phyloP scores from a whole-genome alignment of 768 basidiomycete genomes.

The Phaeotremella skinneri region DNA sequence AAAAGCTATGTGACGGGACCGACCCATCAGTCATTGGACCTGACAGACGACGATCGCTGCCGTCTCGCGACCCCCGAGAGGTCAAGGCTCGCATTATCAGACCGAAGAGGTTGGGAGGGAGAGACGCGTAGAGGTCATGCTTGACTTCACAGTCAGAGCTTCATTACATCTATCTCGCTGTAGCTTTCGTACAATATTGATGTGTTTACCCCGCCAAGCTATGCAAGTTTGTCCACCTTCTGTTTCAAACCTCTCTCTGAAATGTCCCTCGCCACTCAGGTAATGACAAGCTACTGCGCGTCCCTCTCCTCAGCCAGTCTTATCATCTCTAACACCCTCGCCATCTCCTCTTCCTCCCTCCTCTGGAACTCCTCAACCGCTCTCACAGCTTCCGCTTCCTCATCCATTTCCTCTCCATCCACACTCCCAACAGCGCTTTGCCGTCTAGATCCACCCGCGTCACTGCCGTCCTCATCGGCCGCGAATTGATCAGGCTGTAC shows the following conservation, averaged over 20 bases:
- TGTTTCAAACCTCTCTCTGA: neutral
- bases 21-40: neutral
- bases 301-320: constrained; percentile 26
- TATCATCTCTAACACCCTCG: constrained; percentile 36
- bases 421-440: neutral
- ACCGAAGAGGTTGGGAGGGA: too few relatives aligned
- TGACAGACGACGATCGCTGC: too few relatives aligned
- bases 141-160: too few relatives aligned
- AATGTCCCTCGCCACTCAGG: neutral
- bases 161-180: too few relatives aligned
- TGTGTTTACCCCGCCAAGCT: too few relatives aligned
- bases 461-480: too few relatives aligned
- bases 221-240: neutral
- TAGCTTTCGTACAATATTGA: too few relatives aligned
- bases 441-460: neutral
- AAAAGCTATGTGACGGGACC: neutral
- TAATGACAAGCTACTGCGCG: constrained; percentile 1
- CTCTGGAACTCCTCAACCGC: constrained; percentile 27
- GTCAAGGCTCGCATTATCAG: too few relatives aligned
- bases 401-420: constrained; percentile 11
- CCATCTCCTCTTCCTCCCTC: constrained; percentile 35
- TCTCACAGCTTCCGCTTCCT: constrained; percentile 24
- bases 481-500: too few relatives aligned
- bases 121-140: too few relatives aligned
- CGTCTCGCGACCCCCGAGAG: too few relatives aligned